Base-by-base conservation (phyloP, 129 eudicot species). In the Lactuca saligna region DNA sequence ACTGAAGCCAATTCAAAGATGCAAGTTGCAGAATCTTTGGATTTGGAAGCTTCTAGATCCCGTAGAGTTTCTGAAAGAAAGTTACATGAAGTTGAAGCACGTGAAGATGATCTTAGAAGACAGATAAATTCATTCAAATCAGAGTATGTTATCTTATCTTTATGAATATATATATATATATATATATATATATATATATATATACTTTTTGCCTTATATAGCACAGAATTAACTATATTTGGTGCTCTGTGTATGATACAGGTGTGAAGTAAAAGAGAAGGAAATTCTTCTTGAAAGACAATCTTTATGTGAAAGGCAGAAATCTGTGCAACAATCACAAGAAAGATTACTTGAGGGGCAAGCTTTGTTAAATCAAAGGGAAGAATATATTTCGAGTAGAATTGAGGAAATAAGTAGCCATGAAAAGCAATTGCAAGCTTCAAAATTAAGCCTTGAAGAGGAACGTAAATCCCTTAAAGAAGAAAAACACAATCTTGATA, bases 61-160 rank as follows among this genome's bases (percentile, higher is more conserved):
- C 91, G 87, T 10, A 81, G 90, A 67, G 78, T 84, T 37, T 95
- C 99, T 44, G 95, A 86, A 82, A 89, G 99, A 72, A 93, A 85
- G 77, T 81, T 93, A 58, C 90, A 75, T 42, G 99, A 93, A 82
- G 88, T 87, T 74, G 97, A 93, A 82, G 87, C 85, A 37, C 93
- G 99, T 20, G 99, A 93, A 74, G 99, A 93, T 85, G 99, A 93
- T 75, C 83, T 93, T 50, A 82, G 95, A 59, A 87, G 97, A 66
- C 93, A 87, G 35, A 74, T 81, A 11, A 17, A 64, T 9, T 81
- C 86, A 3, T 89, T 88, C 61, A 93, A 87, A 64, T 75, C 89
- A 58, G 99, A 89, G 99, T 93, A 81, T 34, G 99, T 75, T 9
- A 42, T 42, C 49, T 8, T 42, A 42, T 42, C 13, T 8, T 42